A percentile compares a stretch with the other conserved stretches of the same genome.
Conservation (phyloP, 1,284 basidiomycete genomes). For the Sanghuangporus weigelae region DNA sequence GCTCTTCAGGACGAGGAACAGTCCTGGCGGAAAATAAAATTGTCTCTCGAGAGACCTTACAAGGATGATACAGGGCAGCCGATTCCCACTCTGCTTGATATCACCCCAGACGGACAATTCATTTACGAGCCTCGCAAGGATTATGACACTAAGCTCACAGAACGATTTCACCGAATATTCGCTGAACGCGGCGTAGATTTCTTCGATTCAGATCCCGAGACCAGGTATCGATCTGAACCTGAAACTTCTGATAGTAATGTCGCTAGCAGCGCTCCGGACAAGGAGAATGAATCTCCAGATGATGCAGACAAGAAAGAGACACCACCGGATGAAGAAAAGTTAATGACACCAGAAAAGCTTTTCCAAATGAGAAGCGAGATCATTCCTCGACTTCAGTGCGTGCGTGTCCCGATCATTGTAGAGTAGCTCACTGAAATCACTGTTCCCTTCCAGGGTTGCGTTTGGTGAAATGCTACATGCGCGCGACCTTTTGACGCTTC, state of each 20-base stretch:
- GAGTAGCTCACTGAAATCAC: not conserved
- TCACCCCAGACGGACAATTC: slow-evolving; percentile 60
- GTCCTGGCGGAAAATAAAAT: slow-evolving; percentile 52
- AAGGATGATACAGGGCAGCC: slow-evolving; percentile 63
- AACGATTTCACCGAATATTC: slow-evolving; percentile 65
- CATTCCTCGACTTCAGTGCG: slow-evolving; percentile 64
- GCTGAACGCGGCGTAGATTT: slow-evolving; percentile 67
- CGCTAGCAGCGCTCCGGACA: slow-evolving; percentile 20
- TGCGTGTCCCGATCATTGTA: slow-evolving; percentile 11
- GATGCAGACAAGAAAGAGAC: slow-evolving; percentile 28
- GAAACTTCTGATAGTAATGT: slow-evolving; percentile 22
- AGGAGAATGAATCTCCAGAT: not conserved
- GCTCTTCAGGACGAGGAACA: slow-evolving; percentile 26
- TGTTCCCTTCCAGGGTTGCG: slow-evolving; percentile 46
- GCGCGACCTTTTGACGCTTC: slow-evolving; percentile 54
- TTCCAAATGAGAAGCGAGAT: slow-evolving; percentile 67
- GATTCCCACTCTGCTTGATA: slow-evolving; percentile 62
- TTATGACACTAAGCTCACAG: slow-evolving; percentile 47
- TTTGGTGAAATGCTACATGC: slow-evolving; percentile 74
- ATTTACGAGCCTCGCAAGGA: slow-evolving; percentile 64
- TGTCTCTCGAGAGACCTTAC: slow-evolving; percentile 73
- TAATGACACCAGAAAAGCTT: slow-evolving; percentile 72
- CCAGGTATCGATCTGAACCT: slow-evolving; percentile 19
- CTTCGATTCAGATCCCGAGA: slow-evolving; percentile 46
- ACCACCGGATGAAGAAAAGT: slow-evolving; percentile 24